Evolutionary conservation across 768 basidiomycete species (phyloP).

Genomic region (Guyanaporus albipodus): DNA sequence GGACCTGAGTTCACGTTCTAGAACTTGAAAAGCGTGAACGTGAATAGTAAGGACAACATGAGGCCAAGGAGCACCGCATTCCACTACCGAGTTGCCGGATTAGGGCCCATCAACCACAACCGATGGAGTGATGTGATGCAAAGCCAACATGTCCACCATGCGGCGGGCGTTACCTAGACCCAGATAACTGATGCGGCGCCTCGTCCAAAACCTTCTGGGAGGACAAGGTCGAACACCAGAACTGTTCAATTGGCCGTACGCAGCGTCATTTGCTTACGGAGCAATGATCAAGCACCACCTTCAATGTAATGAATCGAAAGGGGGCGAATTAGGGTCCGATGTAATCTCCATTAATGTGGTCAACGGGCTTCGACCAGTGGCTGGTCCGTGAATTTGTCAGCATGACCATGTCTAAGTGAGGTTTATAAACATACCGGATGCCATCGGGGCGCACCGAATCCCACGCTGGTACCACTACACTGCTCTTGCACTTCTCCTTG

Average conservation of each 20-base stretch:
- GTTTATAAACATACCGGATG: slow-evolving; percentile 12
- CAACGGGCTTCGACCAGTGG: slow-evolving; percentile 11
- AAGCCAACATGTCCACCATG: slow-evolving; percentile 14
- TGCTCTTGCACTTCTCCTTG: slow-evolving; percentile 9
- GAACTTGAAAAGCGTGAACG: slow-evolving; percentile 21
- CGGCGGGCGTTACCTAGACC: slow-evolving; percentile 16
- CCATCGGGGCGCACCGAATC: slow-evolving; percentile 15
- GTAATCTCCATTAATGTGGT: slow-evolving; percentile 18
- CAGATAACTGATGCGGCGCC: slow-evolving; percentile 3
- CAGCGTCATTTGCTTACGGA: slow-evolving; percentile 10
- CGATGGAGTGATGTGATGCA: slow-evolving; percentile 12
- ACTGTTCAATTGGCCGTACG: slow-evolving; percentile 5
- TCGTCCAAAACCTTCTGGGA: slow-evolving; percentile 10
- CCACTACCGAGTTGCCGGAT: slow-evolving; percentile 13
- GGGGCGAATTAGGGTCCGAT: slow-evolving; percentile 20
- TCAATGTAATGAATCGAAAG: slow-evolving; percentile 19
- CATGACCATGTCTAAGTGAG: slow-evolving; percentile 2
- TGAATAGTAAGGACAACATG: slow-evolving; percentile 27
- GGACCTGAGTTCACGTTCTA: slow-evolving; percentile 19
- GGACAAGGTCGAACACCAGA: slow-evolving; percentile 10
- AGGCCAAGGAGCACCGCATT: slow-evolving; percentile 26
- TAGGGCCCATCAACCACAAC: slow-evolving; percentile 13
- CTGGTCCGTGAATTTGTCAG: slow-evolving; percentile 24
- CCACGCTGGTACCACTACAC: slow-evolving; percentile 14
- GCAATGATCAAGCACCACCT: slow-evolving; percentile 13